Percentiles rank a stretch among this genome's conserved stretches.
phyloP scores from a whole-genome alignment of 768 basidiomycete genomes.

The Tephrocybe sp. region DNA sequence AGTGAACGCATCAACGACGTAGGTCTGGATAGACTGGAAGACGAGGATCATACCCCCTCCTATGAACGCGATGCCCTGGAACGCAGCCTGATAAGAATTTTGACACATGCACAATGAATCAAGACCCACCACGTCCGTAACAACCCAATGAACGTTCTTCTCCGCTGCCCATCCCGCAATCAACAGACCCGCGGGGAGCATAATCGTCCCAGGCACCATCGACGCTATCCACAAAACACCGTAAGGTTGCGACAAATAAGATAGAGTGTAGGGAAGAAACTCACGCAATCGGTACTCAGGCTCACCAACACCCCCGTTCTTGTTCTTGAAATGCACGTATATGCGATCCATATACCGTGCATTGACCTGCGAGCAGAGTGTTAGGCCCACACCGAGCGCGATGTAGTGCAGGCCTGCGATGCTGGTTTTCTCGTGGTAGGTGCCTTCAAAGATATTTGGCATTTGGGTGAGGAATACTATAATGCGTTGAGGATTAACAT shows the following conservation, averaged over 20 bases:
- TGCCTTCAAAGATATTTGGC: conserved; percentile 52
- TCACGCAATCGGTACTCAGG: conserved; percentile 52
- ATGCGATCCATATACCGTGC: conserved; percentile 56
- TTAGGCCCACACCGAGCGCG: conserved; percentile 65
- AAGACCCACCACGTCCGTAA: conserved; percentile 58
- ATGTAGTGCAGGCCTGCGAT: conserved; percentile 72
- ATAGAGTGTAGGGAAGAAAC: conserved; percentile 14
- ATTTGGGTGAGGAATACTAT: conserved; percentile 70
- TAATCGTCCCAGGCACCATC: conserved; percentile 56
- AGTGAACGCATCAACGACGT: too few species aligned
- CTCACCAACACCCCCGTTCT: conserved; percentile 45
- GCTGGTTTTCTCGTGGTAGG: conserved; percentile 56
- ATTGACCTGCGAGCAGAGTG: conserved; percentile 51
- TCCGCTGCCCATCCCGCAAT: conserved; percentile 73
- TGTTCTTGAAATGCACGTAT: conserved; percentile 49
- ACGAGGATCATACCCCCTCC: too few species aligned
- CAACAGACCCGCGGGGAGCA: conserved; percentile 68
- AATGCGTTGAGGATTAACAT: background rate
- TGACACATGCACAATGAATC: too few species aligned
- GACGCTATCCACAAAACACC: too few species aligned
- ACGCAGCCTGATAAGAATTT: too few species aligned
- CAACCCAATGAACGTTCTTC: conserved; percentile 64
- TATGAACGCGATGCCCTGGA: too few species aligned
- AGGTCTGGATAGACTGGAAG: too few species aligned
- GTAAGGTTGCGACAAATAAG: conserved; percentile 25